phyloP scores from a whole-genome alignment of 768 basidiomycete species.

The Hebeloma cylindrosporum region DNA sequence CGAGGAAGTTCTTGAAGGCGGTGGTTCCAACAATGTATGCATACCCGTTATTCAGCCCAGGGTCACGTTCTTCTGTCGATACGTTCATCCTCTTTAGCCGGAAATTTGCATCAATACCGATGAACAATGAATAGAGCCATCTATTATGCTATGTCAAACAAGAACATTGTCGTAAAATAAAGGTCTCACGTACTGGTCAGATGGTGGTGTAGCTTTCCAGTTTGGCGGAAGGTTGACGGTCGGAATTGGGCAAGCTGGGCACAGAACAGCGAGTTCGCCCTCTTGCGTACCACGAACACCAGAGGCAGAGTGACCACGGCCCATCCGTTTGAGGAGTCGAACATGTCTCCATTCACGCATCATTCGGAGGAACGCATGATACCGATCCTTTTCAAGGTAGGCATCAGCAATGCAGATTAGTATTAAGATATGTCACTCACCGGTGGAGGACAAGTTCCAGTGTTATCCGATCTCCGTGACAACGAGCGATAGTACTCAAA shows the following conservation, averaged over 20 bases:
- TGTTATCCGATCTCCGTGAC: slow-evolving; percentile 29
- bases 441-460: slow-evolving; percentile 14
- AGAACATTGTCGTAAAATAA: neutral
- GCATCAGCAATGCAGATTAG: neutral
- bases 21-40: slow-evolving; percentile 28
- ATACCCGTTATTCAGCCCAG: slow-evolving; percentile 25
- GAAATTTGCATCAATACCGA: slow-evolving; percentile 35
- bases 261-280: slow-evolving; percentile 23
- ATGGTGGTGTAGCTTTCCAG: slow-evolving; percentile 13
- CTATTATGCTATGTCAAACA: slow-evolving; percentile 15
- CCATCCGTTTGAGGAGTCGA: slow-evolving; percentile 17
- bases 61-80: slow-evolving; percentile 26
- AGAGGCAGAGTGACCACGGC: slow-evolving; percentile 12
- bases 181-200: slow-evolving; percentile 8
- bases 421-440: slow-evolving; percentile 13
- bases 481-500: slow-evolving; percentile 34
- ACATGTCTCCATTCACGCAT: slow-evolving; percentile 22
- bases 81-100: slow-evolving; percentile 25
- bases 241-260: slow-evolving; percentile 23
- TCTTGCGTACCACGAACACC: slow-evolving; percentile 12
- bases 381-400: slow-evolving; percentile 16
- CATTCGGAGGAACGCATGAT: slow-evolving; percentile 18
- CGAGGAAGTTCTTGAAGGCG: slow-evolving; percentile 17
- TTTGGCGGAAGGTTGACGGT: slow-evolving; percentile 20
- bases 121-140: slow-evolving; percentile 30